A percentile compares a stretch with the other conserved stretches of the same genome.
These are phyloP conservation scores for Penicillium aurantiogriseum DNA, from an alignment of 2,329 filamentous ascomycete species.

Conservation along the genomic window DNA sequence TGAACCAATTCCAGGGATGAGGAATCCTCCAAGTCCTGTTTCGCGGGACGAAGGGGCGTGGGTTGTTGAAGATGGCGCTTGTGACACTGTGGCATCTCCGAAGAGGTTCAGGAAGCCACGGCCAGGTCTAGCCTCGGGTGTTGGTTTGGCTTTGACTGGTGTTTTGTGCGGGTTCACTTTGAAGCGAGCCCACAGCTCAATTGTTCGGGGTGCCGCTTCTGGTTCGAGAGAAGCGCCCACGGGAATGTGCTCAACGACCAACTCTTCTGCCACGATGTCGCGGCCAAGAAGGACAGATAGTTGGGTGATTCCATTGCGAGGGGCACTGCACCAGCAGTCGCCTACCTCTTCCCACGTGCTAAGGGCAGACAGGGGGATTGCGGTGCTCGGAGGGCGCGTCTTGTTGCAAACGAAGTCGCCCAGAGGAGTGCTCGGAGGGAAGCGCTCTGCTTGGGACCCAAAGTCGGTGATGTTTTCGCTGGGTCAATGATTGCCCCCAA, in stretches of 20 bases:
- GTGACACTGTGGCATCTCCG: slow-evolving; percentile 1
- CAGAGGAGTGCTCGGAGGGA: slow-evolving; percentile 19
- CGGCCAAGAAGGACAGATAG: slow-evolving; percentile 40
- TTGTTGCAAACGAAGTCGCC: background rate
- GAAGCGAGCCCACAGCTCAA: slow-evolving; percentile 68
- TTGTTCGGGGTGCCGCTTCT: slow-evolving; percentile 59
- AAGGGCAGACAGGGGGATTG: slow-evolving; percentile 57
- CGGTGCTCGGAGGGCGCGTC: slow-evolving; percentile 20
- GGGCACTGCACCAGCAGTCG: slow-evolving; percentile 79
- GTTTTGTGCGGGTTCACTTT: slow-evolving; percentile 39
- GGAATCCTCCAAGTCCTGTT: slow-evolving; percentile 14
- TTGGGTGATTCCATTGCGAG: slow-evolving; percentile 46
- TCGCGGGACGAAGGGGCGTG: slow-evolving; percentile 10
- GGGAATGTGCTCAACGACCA: slow-evolving; percentile 71
- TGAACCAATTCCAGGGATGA: slow-evolving; percentile 15
- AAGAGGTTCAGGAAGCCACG: slow-evolving; percentile 6
- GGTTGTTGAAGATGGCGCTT: background rate
- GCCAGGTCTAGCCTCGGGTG: background rate
- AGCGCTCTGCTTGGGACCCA: slow-evolving; percentile 29
- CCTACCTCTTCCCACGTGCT: slow-evolving; percentile 71
- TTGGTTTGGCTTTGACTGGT: slow-evolving; percentile 4
- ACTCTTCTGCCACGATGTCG: slow-evolving; percentile 63
- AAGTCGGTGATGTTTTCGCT: slow-evolving; percentile 58
- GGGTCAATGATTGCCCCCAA: slow-evolving; percentile 66
- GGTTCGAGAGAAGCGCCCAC: slow-evolving; percentile 61